Base-by-base conservation (phyloP, 352 stramenopile genomes). In the Pythium utonaiense region DNA sequence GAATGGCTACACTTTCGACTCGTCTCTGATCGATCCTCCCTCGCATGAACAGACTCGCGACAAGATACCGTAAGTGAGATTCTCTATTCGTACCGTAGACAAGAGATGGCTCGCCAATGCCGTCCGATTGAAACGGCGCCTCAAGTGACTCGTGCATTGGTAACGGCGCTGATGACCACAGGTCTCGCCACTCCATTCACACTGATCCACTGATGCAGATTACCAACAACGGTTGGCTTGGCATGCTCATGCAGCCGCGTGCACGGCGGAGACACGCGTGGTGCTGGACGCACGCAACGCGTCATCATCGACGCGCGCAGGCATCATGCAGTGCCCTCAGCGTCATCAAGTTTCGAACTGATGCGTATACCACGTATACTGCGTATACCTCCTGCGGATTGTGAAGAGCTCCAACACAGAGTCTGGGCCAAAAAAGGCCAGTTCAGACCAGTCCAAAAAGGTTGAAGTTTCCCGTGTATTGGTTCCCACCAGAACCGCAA, bases 321-420 rank as follows among this genome's bases (percentile, higher is more conserved):
- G 47, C 25, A 31, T 7, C 42, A n/a, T n/a, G n/a, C n/a, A n/a
- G n/a, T 49, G 27, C 22, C 42, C 42, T 30, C 42, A 10, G 21
- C 42, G 42, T 49, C 7, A 49, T 16, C 19, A n/a, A n/a, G n/a
- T n/a, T n/a, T n/a, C n/a, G n/a, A 24, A 19, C 6, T 17, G 42
- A 14, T 25, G 3, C 3, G 22, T 27, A 30, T 30, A 49, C n/a
- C n/a, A 3, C 27, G 41, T 60, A 53, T 53, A 53, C 41, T 3
- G 30, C 13, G 22, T 63, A 63, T 57, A 63, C 56, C 33, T 30
- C 22, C 10, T 28, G 25, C 56, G 56, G 56, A 63, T 63, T 52
- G n/a, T n/a, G n/a, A n/a, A n/a, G n/a, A n/a, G n/a, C n/a, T n/a
- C 47, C 51, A 48, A 54, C 7, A 28, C 41, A 53, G 27, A 22